Base-by-base conservation (phyloP, 1,284 basidiomycete genomes). In the Ustilago curta region DNA sequence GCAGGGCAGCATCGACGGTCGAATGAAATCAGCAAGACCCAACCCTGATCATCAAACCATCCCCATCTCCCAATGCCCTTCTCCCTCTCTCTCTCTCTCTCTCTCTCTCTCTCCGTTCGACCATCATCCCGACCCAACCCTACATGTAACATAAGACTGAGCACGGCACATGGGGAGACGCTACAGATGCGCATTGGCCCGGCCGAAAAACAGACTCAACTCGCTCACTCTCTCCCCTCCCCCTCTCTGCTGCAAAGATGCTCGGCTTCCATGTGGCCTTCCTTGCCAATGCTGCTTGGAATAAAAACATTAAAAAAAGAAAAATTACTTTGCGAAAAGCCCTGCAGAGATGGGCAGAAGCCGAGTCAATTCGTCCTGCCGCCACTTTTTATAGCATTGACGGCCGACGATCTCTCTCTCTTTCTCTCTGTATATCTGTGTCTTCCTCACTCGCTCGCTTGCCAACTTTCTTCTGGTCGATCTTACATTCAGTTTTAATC, bases 311-410 rank as follows among this genome's bases (percentile, higher is more conserved):
- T n/a, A n/a, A 27, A 27, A 4, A 27, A 27, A 19, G 1, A 43
- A 23, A 43, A 23, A 43, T 29, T 47, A 29, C 16, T 25, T 29
- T 32, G 27, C 47, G 47, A 31, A 48, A 16, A 16, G 35, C 7
- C 35, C 6, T 37, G 35, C 35, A 37, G 18, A 37, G 16, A 23
- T 39, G 50, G 37, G 32, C 50, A 51, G 50, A 51, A 39, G 50
- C 50, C 50, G 50, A 51, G 50, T 51, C 50, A 23, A 51, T 51
- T n/a, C n/a, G n/a, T n/a, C 49, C n/a, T 45, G 23, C 12, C 25
- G 43, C 23, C 43, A 5, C 23, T 45, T 31, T 47, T 48, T 48
- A 14, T 27, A 19, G 47, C 47, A 48, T 48, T 6, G 47, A n/a
- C 47, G 27, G 8, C 35, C 47, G 47, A 48, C 47, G 47, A 48